These are phyloP conservation scores for Aspergillus japonicus DNA, from an alignment of 2,329 filamentous ascomycete genomes.

Conservation along the genomic window DNA sequence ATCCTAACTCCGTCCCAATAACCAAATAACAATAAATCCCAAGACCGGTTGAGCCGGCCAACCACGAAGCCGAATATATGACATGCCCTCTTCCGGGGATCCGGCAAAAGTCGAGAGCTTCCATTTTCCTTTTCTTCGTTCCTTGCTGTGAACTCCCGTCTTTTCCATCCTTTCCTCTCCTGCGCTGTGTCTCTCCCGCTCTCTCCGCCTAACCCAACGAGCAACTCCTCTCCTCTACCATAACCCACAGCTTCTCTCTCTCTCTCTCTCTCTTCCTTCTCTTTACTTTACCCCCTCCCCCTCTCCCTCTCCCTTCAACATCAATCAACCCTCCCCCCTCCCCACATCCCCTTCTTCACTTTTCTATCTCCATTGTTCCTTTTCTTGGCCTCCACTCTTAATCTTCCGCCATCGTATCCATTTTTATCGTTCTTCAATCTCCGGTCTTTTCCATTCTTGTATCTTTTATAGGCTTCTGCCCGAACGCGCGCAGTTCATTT, in stretches of 20 bases:
- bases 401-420: constrained; percentile 8
- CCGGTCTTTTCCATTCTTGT: constrained; percentile 22
- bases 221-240: constrained; percentile 18
- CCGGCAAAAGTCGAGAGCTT: constrained; percentile 6
- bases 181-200: constrained; percentile 14
- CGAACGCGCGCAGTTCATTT: constrained; percentile 32
- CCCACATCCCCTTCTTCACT: background rate
- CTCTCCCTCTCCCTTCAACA: constrained; percentile 13
- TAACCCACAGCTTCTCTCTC: constrained; percentile 15
- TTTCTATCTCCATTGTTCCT: constrained; percentile 9
- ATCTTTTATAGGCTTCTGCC: constrained; percentile 23
- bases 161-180: background rate
- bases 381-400: constrained; percentile 10
- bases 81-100: constrained; percentile 9
- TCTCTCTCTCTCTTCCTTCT: constrained; percentile 23
- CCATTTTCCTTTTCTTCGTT: constrained; percentile 1
- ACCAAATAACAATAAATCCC: constrained; percentile 3
- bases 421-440: constrained; percentile 12
- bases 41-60: background rate
- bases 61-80: constrained; percentile 14
- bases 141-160: background rate
- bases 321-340: constrained; percentile 20
- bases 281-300: constrained; percentile 22
- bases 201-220: constrained; percentile 12
- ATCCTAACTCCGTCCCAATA: background rate